A percentile compares a stretch with the other conserved stretches of the same genome.
These are phyloP conservation scores for Zygnema circumcarinatum DNA, from an alignment of 139 green algal species.

Conservation along the genomic window DNA sequence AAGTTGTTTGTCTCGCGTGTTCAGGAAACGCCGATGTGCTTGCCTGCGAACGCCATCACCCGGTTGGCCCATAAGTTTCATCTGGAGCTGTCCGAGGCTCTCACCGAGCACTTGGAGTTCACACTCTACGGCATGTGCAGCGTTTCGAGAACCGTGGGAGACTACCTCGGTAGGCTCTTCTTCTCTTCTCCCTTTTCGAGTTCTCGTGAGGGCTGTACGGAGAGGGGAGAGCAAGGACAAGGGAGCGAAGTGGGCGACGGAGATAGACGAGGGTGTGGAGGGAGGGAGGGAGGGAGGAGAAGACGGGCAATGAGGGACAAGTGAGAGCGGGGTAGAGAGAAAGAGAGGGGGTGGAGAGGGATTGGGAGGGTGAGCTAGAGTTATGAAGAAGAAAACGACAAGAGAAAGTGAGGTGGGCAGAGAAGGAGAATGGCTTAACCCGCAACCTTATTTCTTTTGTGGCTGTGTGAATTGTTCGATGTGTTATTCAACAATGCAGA, in stretches of 20 bases:
- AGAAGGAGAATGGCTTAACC: slow-evolving; percentile 19
- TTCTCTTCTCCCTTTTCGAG: too few species aligned
- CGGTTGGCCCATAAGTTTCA: not conserved
- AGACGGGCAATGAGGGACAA: too few species aligned
- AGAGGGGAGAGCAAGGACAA: not conserved
- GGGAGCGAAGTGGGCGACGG: not conserved
- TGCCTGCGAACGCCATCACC: not conserved
- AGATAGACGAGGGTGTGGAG: not conserved
- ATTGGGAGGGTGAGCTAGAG: not conserved
- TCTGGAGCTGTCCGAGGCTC: not conserved
- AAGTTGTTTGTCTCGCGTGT: too few species aligned
- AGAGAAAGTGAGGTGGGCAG: not conserved
- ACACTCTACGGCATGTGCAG: not conserved
- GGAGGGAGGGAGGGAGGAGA: not conserved
- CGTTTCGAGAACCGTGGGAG: not conserved
- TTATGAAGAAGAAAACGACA: not conserved
- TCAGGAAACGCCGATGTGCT: not conserved
- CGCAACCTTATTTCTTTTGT: too few species aligned
- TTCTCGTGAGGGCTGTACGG: not conserved
- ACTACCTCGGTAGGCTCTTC: not conserved
- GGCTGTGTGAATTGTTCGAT: too few species aligned
- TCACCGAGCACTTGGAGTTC: not conserved
- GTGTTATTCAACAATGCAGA: too few species aligned
- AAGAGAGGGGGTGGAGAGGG: slow-evolving; percentile 8
- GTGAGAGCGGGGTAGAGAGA: too few species aligned